These are phyloP conservation scores for Microsporum audouinii DNA, from an alignment of 2,329 filamentous ascomycete genomes.

Conservation along the genomic window DNA sequence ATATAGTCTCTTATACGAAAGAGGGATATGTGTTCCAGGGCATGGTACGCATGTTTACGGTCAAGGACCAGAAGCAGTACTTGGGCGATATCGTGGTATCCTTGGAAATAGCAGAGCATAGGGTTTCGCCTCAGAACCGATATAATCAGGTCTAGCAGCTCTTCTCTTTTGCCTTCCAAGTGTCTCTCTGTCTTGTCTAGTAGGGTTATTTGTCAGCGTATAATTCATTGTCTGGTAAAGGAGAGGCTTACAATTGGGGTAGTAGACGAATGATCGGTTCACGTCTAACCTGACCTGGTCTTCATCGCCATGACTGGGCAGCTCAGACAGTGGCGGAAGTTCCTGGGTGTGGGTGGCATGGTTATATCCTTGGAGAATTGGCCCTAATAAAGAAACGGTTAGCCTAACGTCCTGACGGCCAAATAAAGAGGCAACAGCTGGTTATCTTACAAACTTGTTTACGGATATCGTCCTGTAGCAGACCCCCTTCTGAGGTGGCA, in stretches of 20 bases:
- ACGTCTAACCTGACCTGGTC: slow-evolving; percentile 87
- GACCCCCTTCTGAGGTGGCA: slow-evolving; percentile 54
- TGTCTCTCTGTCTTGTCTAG: slow-evolving; percentile 60
- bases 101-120: slow-evolving; percentile 89
- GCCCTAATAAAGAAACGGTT: slow-evolving; percentile 15
- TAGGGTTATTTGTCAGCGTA: slow-evolving; percentile 15
- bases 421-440: not conserved
- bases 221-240: not conserved
- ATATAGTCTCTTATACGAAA: slow-evolving; percentile 95
- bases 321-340: slow-evolving; percentile 41
- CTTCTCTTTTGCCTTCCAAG: slow-evolving; percentile 57
- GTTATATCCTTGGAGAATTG: slow-evolving; percentile 37
- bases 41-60: slow-evolving; percentile 45
- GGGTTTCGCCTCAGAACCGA: slow-evolving; percentile 70
- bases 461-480: slow-evolving; percentile 57
- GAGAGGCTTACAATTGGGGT: slow-evolving; percentile 58
- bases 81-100: slow-evolving; percentile 96
- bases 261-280: slow-evolving; percentile 93
- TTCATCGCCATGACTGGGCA: slow-evolving; percentile 74
- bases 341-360: slow-evolving; percentile 11
- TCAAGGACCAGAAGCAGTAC: slow-evolving; percentile 81
- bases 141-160: slow-evolving; percentile 70
- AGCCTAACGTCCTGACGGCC: not conserved
- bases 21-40: slow-evolving; percentile 70
- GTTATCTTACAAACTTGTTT: slow-evolving; percentile 59